Evolutionary conservation across 345 rosid species (phyloP).

Genomic region (Euclidium syriacum): DNA sequence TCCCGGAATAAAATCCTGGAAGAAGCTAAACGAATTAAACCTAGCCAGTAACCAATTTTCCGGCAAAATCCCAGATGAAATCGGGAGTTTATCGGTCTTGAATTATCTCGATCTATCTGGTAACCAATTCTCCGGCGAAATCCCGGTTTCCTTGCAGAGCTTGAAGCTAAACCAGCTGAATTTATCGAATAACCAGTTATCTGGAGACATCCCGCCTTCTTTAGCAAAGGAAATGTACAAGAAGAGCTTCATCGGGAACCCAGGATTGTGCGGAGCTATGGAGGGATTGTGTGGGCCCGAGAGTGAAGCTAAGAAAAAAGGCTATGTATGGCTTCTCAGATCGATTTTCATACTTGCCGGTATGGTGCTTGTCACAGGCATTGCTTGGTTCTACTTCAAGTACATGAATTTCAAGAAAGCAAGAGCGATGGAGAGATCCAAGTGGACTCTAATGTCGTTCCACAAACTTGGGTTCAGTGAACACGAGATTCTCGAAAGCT

Average conservation of each 20-base stretch:
- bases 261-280: slow-evolving; percentile 67
- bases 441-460: slow-evolving; percentile 95
- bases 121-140: slow-evolving; percentile 56
- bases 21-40: slow-evolving; percentile 77
- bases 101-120: slow-evolving; percentile 87
- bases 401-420: slow-evolving; percentile 62
- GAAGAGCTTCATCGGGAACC: slow-evolving; percentile 74
- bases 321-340: slow-evolving; percentile 70
- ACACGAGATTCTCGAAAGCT: slow-evolving; percentile 70
- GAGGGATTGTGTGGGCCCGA: slow-evolving; percentile 57
- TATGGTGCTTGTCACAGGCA: slow-evolving; percentile 57
- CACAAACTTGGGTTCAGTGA: slow-evolving; percentile 93
- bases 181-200: slow-evolving; percentile 62
- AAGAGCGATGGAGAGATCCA: slow-evolving; percentile 64
- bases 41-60: slow-evolving; percentile 56
- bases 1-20: slow-evolving; percentile 50
- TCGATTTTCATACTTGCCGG: slow-evolving; percentile 66
- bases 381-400: slow-evolving; percentile 80
- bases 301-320: slow-evolving; percentile 43
- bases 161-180: slow-evolving; percentile 90
- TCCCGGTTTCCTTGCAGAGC: slow-evolving; percentile 68
- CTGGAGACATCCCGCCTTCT: slow-evolving; percentile 69
- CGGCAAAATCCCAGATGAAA: slow-evolving; percentile 61
- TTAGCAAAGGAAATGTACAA: slow-evolving; percentile 55
- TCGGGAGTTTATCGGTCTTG: slow-evolving; percentile 67